These are phyloP conservation scores for Cryptococcus deneoformans DNA, from an alignment of 1,284 basidiomycete species.

Conservation along the genomic window DNA sequence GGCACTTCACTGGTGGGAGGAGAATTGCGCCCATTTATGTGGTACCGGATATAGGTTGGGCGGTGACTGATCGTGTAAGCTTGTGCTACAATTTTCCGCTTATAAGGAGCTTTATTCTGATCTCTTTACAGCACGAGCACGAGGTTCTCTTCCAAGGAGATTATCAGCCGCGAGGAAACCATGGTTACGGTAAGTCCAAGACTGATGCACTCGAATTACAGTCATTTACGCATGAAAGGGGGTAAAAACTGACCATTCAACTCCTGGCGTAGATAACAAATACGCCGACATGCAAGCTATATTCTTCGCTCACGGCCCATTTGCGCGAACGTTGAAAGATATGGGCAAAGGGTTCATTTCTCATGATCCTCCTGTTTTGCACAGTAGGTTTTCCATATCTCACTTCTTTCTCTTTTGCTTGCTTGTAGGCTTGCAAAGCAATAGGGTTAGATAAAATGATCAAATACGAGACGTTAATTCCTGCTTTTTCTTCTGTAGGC, in stretches of 20 bases:
- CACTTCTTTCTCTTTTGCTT: neutral
- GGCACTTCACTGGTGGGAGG: constrained; percentile 67
- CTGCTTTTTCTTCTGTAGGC: constrained; percentile 33
- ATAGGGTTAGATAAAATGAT: neutral
- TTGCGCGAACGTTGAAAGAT: constrained; percentile 65
- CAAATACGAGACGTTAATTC: neutral
- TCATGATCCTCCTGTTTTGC: constrained; percentile 66
- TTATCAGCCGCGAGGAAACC: constrained; percentile 60
- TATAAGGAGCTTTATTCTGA: neutral
- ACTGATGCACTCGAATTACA: neutral
- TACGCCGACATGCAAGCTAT: constrained; percentile 77
- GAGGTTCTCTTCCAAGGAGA: constrained; percentile 57
- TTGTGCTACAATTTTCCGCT: neutral
- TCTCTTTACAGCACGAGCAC: constrained; percentile 35
- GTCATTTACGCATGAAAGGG: neutral
- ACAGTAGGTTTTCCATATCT: constrained; percentile 39
- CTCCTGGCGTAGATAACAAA: constrained; percentile 60
- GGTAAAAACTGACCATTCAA: neutral
- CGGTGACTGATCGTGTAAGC: constrained; percentile 57
- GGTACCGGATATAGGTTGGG: constrained; percentile 72
- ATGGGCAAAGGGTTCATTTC: constrained; percentile 24
- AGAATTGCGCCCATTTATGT: constrained; percentile 86
- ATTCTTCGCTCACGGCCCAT: constrained; percentile 86
- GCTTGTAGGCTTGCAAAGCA: neutral
- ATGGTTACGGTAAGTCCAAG: constrained; percentile 54